Evolutionary conservation across 768 basidiomycete genomes (phyloP).

Genomic region (Calocybe cyanea): DNA sequence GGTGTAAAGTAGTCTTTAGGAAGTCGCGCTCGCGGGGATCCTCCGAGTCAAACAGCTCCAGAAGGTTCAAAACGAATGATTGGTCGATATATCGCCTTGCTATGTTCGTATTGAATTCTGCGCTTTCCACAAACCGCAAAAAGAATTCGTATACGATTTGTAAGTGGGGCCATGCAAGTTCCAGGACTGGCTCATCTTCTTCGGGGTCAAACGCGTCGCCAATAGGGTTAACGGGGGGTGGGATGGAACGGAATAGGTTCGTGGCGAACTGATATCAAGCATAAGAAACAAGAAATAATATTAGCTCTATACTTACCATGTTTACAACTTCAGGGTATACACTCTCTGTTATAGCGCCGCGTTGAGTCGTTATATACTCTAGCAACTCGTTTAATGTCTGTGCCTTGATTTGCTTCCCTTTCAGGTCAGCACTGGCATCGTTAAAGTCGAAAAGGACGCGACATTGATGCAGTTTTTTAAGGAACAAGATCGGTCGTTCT

Average conservation of each 20-base stretch:
- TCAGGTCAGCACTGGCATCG: conserved; percentile 91
- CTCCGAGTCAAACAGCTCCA: conserved; percentile 98
- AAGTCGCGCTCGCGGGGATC: conserved; percentile 99
- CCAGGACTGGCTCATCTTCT: conserved; percentile 98
- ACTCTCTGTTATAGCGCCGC: conserved; percentile 92
- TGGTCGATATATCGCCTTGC: conserved; percentile 99
- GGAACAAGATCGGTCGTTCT: conserved; percentile 88
- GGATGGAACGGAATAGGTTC: conserved; percentile 99
- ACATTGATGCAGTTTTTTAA: conserved; percentile 95
- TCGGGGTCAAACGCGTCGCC: conserved; percentile 99
- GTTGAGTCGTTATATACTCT: conserved; percentile 96
- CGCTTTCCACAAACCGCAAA: conserved; percentile 95
- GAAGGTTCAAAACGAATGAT: conserved; percentile 89
- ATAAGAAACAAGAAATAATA: conserved; percentile 9
- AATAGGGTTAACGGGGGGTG: conserved; percentile 96
- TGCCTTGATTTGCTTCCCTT: conserved; percentile 98
- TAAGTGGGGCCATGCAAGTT: conserved; percentile 98
- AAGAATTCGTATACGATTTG: conserved; percentile 99
- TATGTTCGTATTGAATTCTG: conserved; percentile 96
- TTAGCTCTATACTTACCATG: conserved; percentile 64
- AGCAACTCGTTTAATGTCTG: conserved; percentile 98
- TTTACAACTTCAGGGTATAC: conserved; percentile 99
- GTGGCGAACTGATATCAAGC: conserved; percentile 74
- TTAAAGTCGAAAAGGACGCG: conserved; percentile 98
- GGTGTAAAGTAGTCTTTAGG: conserved; percentile 96